Conservation (phyloP, 495 filamentous ascomycete genomes). For the Penicillium antarcticum region DNA sequence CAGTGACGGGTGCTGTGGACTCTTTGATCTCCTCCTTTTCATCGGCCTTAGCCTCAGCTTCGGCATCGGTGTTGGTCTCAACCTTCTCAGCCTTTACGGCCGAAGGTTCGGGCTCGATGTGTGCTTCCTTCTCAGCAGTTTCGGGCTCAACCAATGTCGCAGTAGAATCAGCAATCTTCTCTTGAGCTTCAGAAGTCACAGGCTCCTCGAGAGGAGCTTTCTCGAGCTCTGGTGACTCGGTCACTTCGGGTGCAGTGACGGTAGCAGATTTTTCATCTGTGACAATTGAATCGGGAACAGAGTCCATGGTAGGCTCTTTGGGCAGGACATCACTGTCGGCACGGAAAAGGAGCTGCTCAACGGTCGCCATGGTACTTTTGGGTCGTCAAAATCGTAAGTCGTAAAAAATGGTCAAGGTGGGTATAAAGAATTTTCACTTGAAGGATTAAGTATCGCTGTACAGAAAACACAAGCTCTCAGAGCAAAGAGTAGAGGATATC, state of each 20-base stretch:
- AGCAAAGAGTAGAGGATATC: neutral
- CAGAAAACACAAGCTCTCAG: conserved; percentile 7
- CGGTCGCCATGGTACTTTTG: conserved; percentile 3
- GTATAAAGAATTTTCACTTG: conserved; percentile 4
- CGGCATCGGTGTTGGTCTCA: neutral
- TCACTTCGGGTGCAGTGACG: no score
- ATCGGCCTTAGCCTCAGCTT: conserved; percentile 1
- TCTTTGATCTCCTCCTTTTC: conserved; percentile 7
- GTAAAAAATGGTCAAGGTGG: conserved; percentile 5
- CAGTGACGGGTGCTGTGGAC: neutral
- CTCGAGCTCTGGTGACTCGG: no score
- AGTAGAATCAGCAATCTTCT: neutral
- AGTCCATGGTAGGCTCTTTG: neutral
- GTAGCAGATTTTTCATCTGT: neutral
- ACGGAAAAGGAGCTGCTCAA: neutral
- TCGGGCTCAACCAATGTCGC: conserved; percentile 1
- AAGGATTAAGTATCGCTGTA: conserved; percentile 6
- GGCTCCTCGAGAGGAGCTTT: no score
- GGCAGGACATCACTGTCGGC: neutral
- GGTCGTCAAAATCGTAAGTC: conserved; percentile 5
- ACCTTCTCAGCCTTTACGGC: neutral
- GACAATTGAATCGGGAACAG: neutral
- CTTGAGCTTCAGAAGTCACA: neutral
- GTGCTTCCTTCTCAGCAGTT: neutral
- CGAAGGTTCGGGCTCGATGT: neutral